Evolutionary conservation across 306 rosid genomes (phyloP), one percentile per base, ranked within the genome.

Genomic region (Albizia julibrissin): DNA sequence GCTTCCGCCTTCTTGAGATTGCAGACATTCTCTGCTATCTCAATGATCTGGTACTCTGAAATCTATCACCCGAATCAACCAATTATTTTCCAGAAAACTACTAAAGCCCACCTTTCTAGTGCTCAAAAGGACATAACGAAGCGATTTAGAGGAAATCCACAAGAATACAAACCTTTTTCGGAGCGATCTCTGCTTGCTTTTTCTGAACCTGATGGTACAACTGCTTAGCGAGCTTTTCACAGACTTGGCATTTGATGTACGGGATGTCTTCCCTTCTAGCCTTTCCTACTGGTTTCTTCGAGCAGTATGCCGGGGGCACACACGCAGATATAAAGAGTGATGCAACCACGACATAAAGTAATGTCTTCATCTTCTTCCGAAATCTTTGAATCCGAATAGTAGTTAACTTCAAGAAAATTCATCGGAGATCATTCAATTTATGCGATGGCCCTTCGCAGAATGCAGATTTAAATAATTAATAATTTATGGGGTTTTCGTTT

Each of bases 1-100:
- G 97, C 98, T 87, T 93, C 98, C 0, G 86, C 88, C 85, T 92
- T 95, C 89, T 93, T 95, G 88, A 95, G 86, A 87, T 92, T 92
- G 76, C 98, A 95, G 79, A 91, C 94, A 87, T 92, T 95, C 96
- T 95, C 98, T 50, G 94, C 87, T 75, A 95, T 90, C 89, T 95
- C 98, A 83, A 95, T 95, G 42, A 95, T 91, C 78, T 93, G 92
- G 86, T 86, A 87, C 88, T 95, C 99, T 69, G 97, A 93, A 91
- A 93, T 93, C 99, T 92, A 86, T 27, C 69, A 66, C 52, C 81
- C 76, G 34, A 86, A 66, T 37, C 78, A 22, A 81, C 72, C 49
- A 66, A 37, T 74, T 77, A 87, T 65, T 75, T 56, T 59, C 61
- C 26, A 27, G 2, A 50, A 42, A 82, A 56, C 72, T 13, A 39